A percentile compares a stretch with the other conserved stretches of the same genome.
These are phyloP conservation scores for Rhynchosporium secalis DNA, from an alignment of 2,329 filamentous ascomycete genomes.

Conservation along the genomic window DNA sequence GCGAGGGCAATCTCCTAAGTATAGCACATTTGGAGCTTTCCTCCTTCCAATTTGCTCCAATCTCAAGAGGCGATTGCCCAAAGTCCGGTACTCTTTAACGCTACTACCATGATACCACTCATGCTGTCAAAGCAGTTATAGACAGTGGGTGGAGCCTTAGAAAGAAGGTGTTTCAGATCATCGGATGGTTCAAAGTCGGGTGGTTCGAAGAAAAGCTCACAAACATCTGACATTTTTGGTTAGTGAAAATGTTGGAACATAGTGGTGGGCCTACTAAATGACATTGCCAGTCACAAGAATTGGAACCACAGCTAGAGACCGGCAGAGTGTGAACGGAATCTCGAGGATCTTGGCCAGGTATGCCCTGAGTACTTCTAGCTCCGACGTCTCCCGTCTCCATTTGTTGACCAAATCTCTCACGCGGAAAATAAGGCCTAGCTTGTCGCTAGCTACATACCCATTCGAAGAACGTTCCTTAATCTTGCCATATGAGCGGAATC, in stretches of 20 bases:
- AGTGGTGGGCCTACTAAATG: slow-evolving; percentile 35
- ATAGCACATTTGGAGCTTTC: neutral
- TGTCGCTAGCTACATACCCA: neutral
- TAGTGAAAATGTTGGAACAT: neutral
- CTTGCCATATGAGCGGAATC: neutral
- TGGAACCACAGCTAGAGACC: slow-evolving; percentile 44
- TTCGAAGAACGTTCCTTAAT: neutral
- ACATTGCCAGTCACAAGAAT: slow-evolving; percentile 44
- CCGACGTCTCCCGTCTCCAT: slow-evolving; percentile 42
- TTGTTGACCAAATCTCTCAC: slow-evolving; percentile 49
- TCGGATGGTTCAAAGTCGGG: neutral
- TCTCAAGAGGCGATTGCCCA: neutral
- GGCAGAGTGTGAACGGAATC: slow-evolving; percentile 34
- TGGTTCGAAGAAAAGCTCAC: neutral
- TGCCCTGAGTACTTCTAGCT: slow-evolving; percentile 43
- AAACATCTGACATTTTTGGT: neutral
- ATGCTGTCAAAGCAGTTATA: neutral
- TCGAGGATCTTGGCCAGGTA: slow-evolving; percentile 31
- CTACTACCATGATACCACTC: neutral
- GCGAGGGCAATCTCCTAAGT: neutral
- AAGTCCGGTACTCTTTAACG: neutral
- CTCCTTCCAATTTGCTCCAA: neutral
- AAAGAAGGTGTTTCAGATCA: neutral
- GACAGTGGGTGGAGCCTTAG: neutral
- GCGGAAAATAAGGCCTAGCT: slow-evolving; percentile 26